phyloP scores from a whole-genome alignment of 1,139 yeast genomes.

The Pichia sp. region DNA sequence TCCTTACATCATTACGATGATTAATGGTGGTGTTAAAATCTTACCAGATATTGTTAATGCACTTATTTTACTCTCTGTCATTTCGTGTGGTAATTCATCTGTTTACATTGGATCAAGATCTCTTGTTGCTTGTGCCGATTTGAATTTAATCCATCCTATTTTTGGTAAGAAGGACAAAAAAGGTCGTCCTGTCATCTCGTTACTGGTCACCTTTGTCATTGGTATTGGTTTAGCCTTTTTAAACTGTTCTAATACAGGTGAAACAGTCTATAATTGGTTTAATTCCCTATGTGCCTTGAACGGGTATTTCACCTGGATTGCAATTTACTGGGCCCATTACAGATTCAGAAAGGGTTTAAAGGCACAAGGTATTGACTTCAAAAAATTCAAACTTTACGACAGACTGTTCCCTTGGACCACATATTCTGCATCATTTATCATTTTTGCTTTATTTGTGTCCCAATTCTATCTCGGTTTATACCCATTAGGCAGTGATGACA shows the following conservation, averaged over 20 bases:
- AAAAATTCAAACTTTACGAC: slow-evolving; percentile 15
- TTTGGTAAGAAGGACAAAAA: slow-evolving; percentile 43
- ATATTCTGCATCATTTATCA: slow-evolving; percentile 15
- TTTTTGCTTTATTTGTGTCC: slow-evolving; percentile 13
- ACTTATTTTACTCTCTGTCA: slow-evolving; percentile 42
- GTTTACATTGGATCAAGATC: slow-evolving; percentile 52
- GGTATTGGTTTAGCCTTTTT: slow-evolving; percentile 41
- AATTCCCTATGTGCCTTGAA: slow-evolving; percentile 48
- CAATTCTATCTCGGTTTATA: slow-evolving; percentile 18
- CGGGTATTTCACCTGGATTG: slow-evolving; percentile 48
- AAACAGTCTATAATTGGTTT: slow-evolving; percentile 48
- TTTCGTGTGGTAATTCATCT: slow-evolving; percentile 50
- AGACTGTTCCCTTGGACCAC: slow-evolving; percentile 19
- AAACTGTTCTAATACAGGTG: slow-evolving; percentile 34
- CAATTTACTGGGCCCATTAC: slow-evolving; percentile 40
- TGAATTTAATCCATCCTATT: slow-evolving; percentile 33
- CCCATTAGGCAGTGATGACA: slow-evolving; percentile 12
- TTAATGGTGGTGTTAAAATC: slow-evolving; percentile 16
- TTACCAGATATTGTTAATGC: slow-evolving; percentile 33
- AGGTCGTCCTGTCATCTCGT: slow-evolving; percentile 45
- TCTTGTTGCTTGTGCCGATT: slow-evolving; percentile 40
- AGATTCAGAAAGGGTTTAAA: slow-evolving; percentile 37
- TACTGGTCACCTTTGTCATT: slow-evolving; percentile 33
- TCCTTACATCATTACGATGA: slow-evolving; percentile 17
- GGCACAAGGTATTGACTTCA: slow-evolving; percentile 17